Conservation (phyloP, 225 moss, liverwort and hornwort species). For the Sphagnum tenellum region DNA sequence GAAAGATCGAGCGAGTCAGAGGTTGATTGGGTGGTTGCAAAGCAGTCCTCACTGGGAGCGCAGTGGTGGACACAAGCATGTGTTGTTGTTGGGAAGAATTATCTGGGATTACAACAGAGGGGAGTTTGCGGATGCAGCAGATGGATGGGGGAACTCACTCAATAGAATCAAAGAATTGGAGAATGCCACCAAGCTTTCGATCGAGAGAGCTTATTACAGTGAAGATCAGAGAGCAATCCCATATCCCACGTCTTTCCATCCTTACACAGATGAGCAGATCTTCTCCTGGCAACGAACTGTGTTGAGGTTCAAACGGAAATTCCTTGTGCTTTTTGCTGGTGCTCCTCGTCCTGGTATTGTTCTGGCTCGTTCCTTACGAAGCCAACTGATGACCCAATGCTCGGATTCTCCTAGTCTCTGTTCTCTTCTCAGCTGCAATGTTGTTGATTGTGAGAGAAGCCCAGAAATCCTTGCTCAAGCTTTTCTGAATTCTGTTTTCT, state of each 20-base stretch:
- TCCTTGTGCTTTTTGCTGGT: slow-evolving; percentile 7
- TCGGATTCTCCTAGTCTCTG: slow-evolving; percentile 12
- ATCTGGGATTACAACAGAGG: slow-evolving; percentile 12
- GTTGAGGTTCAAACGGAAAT: background rate
- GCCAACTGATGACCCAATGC: slow-evolving; percentile 34
- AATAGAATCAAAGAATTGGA: slow-evolving; percentile 3
- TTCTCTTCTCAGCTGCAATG: slow-evolving; percentile 16
- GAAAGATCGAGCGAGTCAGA: slow-evolving; percentile 4
- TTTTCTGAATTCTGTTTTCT: slow-evolving; percentile 32
- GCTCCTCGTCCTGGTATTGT: slow-evolving; percentile 8
- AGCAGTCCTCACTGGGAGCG: slow-evolving; percentile 3
- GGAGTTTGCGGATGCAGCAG: background rate
- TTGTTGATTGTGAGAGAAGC: slow-evolving; percentile 21
- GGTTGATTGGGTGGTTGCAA: slow-evolving; percentile 12
- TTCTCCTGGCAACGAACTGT: slow-evolving; percentile 8
- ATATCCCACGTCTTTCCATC: slow-evolving; percentile 17
- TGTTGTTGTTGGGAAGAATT: slow-evolving; percentile 13
- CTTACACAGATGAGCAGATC: slow-evolving; percentile 3
- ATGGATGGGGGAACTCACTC: slow-evolving; percentile 11
- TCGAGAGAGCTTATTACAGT: slow-evolving; percentile 5
- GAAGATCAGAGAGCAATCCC: slow-evolving; percentile 11
- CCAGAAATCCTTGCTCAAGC: slow-evolving; percentile 27
- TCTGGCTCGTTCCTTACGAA: slow-evolving; percentile 12
- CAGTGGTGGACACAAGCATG: slow-evolving; percentile 7
- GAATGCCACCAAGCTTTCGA: slow-evolving; percentile 10